Percentiles rank a stretch among this genome's conserved stretches.
Evolutionary conservation across 2,329 filamentous ascomycete genomes (phyloP).

Genomic region (Talaromyces amestolkiae): DNA sequence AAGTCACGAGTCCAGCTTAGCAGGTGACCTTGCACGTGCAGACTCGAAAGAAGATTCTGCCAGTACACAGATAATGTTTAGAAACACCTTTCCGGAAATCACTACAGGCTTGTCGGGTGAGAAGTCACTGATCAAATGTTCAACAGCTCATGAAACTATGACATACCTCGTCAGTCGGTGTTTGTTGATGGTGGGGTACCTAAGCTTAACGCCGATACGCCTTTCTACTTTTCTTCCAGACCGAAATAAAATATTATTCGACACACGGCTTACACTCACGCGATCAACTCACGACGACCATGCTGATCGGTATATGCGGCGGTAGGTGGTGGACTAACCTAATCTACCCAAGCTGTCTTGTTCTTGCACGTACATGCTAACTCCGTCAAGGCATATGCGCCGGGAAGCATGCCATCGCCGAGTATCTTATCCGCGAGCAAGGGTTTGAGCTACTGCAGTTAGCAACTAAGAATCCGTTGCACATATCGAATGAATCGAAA

Average conservation of each 20-base stretch:
- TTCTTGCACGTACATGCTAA: constrained; percentile 10
- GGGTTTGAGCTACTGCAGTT: constrained; percentile 74
- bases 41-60: background rate
- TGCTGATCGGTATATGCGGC: constrained; percentile 55
- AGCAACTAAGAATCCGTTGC: constrained; percentile 29
- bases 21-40: constrained; percentile 3
- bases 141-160: background rate
- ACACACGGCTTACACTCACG: background rate
- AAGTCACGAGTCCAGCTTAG: constrained; percentile 9
- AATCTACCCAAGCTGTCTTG: background rate
- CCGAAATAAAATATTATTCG: background rate
- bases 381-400: constrained; percentile 73
- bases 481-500: constrained; percentile 26
- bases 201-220: constrained; percentile 1
- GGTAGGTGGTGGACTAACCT: constrained; percentile 31
- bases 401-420: constrained; percentile 84
- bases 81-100: background rate
- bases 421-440: constrained; percentile 81
- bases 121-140: background rate
- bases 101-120: background rate
- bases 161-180: background rate
- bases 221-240: background rate
- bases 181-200: constrained; percentile 12
- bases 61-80: background rate
- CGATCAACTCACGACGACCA: constrained; percentile 36